A percentile compares a stretch with the other conserved stretches of the same genome.
phyloP scores from a whole-genome alignment of 495 filamentous ascomycete species.

The Xylaria curta region DNA sequence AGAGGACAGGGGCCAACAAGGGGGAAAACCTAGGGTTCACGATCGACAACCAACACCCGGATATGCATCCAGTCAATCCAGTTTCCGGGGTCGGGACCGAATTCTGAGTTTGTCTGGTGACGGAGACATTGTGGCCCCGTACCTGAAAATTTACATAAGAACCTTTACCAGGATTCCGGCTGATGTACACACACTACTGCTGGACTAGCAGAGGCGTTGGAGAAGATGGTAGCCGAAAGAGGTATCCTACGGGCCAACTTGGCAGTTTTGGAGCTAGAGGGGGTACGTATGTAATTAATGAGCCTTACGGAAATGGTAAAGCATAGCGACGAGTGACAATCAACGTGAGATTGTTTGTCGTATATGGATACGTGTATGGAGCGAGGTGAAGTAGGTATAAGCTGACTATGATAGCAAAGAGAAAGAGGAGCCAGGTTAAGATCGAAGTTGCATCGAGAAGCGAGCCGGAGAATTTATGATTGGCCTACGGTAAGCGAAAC shows the following conservation, averaged over 20 bases:
- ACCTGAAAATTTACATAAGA: not conserved
- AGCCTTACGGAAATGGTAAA: not conserved
- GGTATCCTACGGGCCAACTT: not conserved
- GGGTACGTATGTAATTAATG: not conserved
- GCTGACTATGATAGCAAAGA: not conserved
- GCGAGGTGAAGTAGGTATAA: not conserved
- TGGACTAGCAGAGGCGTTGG: not conserved
- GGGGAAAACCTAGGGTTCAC: conserved; percentile 7
- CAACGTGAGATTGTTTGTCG: not conserved
- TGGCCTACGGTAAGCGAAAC: conserved; percentile 54
- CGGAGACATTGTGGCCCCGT: conserved; percentile 10
- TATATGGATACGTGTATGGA: not conserved
- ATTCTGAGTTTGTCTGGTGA: conserved; percentile 4
- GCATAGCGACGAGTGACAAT: not conserved
- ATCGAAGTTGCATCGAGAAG: conserved; percentile 44
- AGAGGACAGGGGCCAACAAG: conserved; percentile 11
- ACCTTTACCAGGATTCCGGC: not conserved
- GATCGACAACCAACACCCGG: conserved; percentile 11
- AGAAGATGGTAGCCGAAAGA: not conserved
- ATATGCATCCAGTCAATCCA: conserved; percentile 8
- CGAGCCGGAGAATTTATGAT: conserved; percentile 55
- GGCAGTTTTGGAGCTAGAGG: not conserved
- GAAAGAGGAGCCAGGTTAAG: conserved; percentile 7
- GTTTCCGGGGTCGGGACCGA: conserved; percentile 9
- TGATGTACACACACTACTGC: not conserved